A percentile compares a stretch with the other conserved stretches of the same genome.
phyloP scores from a whole-genome alignment of 2,329 filamentous ascomycete species.

The Shiraia bambusicola region DNA sequence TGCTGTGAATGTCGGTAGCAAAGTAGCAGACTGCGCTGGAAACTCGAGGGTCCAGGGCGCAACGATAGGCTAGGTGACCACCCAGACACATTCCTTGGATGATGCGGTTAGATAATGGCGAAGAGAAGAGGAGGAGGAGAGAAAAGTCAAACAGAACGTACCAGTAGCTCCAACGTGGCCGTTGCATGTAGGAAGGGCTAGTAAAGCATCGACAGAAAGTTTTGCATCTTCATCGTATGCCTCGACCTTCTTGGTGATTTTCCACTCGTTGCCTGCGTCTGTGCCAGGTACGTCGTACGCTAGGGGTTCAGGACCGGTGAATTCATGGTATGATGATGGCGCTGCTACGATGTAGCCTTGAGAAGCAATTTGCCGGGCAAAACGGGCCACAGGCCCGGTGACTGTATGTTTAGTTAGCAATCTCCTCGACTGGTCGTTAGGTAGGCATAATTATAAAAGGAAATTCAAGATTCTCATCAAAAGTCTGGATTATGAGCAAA shows the following conservation, averaged over 20 bases:
- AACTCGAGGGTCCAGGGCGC: conserved; percentile 74
- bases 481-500: no score
- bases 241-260: conserved; percentile 78
- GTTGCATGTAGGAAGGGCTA: conserved; percentile 58
- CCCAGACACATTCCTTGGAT: conserved; percentile 87
- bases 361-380: conserved; percentile 86
- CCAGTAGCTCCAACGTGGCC: conserved; percentile 61
- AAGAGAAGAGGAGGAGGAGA: conserved; percentile 54
- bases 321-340: conserved; percentile 90
- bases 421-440: no score
- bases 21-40: conserved; percentile 83
- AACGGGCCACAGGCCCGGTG: conserved; percentile 84
- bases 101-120: conserved; percentile 51
- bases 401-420: conserved; percentile 50
- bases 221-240: conserved; percentile 72
- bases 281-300: conserved; percentile 87
- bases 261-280: conserved; percentile 83
- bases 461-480: no score
- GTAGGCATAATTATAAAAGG: no score
- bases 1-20: conserved; percentile 84
- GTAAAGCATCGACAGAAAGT: conserved; percentile 46
- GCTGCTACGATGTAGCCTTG: conserved; percentile 93
- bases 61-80: conserved; percentile 77
- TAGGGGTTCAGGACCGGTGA: conserved; percentile 79
- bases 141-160: no score